Conservation (phyloP, 495 filamentous ascomycete genomes). For the Cairneyella variabilis region DNA sequence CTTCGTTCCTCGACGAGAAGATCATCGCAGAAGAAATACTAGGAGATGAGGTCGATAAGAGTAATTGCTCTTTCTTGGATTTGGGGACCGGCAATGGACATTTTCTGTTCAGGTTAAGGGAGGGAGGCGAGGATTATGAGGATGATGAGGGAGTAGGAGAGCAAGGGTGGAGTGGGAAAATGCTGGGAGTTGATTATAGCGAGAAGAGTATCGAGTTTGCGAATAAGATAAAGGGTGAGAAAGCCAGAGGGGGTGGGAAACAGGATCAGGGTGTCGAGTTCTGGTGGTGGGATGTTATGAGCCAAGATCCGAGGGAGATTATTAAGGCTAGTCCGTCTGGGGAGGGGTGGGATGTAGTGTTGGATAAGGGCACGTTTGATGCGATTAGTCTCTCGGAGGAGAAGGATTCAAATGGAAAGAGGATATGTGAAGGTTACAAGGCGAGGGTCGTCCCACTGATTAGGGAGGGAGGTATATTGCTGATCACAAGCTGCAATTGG, state of each 20-base stretch:
- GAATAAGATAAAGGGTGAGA: slow-evolving; percentile 36
- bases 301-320: slow-evolving; percentile 31
- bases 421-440: slow-evolving; percentile 71
- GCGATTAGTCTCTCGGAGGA: slow-evolving; percentile 74
- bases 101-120: slow-evolving; percentile 70
- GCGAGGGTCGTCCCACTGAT: slow-evolving; percentile 61
- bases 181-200: slow-evolving; percentile 91
- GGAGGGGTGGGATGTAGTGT: slow-evolving; percentile 73
- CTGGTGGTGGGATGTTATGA: slow-evolving; percentile 72
- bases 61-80: slow-evolving; percentile 49
- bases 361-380: slow-evolving; percentile 98
- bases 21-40: slow-evolving; percentile 18
- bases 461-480: slow-evolving; percentile 62
- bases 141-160: slow-evolving; percentile 12
- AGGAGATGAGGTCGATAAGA: not conserved
- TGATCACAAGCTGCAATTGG: slow-evolving; percentile 98
- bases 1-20: slow-evolving; percentile 45
- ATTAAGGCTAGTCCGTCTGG: slow-evolving; percentile 32
- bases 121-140: slow-evolving; percentile 36
- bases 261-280: slow-evolving; percentile 50
- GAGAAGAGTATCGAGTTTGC: slow-evolving; percentile 68
- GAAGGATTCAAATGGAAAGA: slow-evolving; percentile 43
- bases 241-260: slow-evolving; percentile 21
- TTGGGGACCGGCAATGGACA: slow-evolving; percentile 92
- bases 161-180: slow-evolving; percentile 47